These are phyloP conservation scores for Dacryopinax spathularia DNA, from an alignment of 768 basidiomycete genomes.

Conservation along the genomic window DNA sequence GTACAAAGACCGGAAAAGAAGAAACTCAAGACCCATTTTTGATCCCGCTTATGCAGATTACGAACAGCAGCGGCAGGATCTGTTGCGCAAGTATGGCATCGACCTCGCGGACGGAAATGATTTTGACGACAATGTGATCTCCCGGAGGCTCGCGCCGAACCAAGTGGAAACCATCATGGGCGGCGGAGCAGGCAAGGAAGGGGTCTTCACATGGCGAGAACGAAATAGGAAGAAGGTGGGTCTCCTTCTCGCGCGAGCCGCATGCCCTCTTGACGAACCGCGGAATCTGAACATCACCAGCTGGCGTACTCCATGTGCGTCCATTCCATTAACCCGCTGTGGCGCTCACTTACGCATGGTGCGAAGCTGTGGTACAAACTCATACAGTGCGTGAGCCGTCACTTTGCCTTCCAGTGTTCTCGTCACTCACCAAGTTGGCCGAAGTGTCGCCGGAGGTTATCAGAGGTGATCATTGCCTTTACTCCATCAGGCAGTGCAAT, in stretches of 20 bases:
- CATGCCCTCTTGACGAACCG: conserved; percentile 11
- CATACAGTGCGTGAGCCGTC: conserved; percentile 50
- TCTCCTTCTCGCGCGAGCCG: conserved; percentile 19
- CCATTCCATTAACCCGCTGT: background rate
- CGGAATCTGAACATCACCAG: conserved; percentile 26
- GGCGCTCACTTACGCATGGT: conserved; percentile 19
- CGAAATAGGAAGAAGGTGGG: conserved; percentile 78
- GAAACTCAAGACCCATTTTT: background rate
- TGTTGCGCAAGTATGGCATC: conserved; percentile 85
- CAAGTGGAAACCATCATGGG: conserved; percentile 78
- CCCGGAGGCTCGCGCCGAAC: conserved; percentile 63
- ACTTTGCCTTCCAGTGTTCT: conserved; percentile 11
- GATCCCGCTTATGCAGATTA: conserved; percentile 45
- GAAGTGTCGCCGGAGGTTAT: conserved; percentile 84
- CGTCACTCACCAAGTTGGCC: conserved; percentile 10
- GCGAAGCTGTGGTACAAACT: conserved; percentile 67
- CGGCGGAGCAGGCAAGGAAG: conserved; percentile 56
- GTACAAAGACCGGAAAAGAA: background rate
- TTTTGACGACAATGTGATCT: conserved; percentile 52
- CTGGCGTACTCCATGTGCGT: conserved; percentile 78
- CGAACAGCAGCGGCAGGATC: conserved; percentile 77
- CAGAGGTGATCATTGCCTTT: conserved; percentile 28
- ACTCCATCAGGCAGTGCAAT: background rate
- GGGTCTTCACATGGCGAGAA: conserved; percentile 91
- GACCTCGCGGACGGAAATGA: conserved; percentile 73